Conservation (phyloP, 345 rosid genomes). For the Eucalyptus urophylla region DNA sequence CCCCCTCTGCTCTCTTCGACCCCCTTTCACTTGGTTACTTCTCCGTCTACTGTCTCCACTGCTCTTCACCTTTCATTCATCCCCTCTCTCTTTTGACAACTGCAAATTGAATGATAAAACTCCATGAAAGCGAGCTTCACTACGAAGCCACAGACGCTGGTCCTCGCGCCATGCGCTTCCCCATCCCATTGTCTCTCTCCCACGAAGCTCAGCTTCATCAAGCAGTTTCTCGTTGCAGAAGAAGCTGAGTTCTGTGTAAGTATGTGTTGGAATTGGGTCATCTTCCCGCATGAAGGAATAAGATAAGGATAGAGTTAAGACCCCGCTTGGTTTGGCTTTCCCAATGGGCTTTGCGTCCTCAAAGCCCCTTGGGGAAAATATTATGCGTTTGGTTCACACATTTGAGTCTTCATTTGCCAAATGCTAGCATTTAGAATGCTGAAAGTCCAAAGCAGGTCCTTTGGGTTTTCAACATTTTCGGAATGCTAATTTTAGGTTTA, state of each 20-base stretch:
- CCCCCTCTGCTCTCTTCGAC: neutral
- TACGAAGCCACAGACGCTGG: slow-evolving; percentile 17
- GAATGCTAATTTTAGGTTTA: too few species aligned
- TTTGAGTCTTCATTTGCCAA: too few species aligned
- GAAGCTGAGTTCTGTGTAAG: too few species aligned
- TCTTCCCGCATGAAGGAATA: too few species aligned
- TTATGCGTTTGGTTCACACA: too few species aligned
- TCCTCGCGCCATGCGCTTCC: slow-evolving; percentile 1
- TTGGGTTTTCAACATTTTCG: too few species aligned
- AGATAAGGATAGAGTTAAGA: too few species aligned
- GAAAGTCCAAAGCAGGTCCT: too few species aligned
- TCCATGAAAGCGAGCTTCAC: slow-evolving; percentile 38
- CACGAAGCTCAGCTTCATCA: slow-evolving; percentile 12
- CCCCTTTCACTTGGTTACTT: neutral
- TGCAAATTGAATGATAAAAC: neutral
- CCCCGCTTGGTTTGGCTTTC: too few species aligned
- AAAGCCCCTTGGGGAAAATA: too few species aligned
- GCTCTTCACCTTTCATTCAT: neutral
- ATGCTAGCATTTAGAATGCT: too few species aligned
- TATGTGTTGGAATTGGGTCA: accelerated
- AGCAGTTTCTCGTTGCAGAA: neutral
- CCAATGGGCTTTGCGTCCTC: too few species aligned
- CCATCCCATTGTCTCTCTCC: slow-evolving; percentile 24
- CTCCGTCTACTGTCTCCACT: neutral
- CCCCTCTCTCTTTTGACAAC: neutral